These are phyloP conservation scores for Knoxia roxburghii DNA, from an alignment of 257 asterid species.

Conservation along the genomic window DNA sequence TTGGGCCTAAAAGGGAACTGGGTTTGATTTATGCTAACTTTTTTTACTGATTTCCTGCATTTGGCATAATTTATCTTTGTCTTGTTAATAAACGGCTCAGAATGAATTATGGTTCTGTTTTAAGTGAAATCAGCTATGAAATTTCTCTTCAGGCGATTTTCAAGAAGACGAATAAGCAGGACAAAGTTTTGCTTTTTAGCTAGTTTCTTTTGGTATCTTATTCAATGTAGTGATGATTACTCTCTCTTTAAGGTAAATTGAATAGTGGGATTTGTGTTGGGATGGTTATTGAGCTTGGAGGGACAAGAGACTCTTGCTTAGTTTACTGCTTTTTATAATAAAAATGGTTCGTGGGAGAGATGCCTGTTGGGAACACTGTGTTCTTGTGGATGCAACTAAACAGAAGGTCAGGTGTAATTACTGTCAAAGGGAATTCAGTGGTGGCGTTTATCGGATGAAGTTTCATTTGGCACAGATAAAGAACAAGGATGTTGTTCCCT, in stretches of 20 bases:
- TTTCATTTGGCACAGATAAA: slow-evolving; percentile 47
- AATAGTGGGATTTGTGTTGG: background rate
- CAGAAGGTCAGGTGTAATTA: slow-evolving; percentile 48
- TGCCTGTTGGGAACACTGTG: slow-evolving; percentile 50
- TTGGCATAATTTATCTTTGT: background rate
- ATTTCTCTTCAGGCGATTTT: background rate
- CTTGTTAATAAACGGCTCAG: background rate
- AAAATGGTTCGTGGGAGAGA: slow-evolving; percentile 48
- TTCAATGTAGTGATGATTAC: background rate
- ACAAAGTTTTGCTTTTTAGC: background rate
- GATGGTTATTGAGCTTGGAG: background rate
- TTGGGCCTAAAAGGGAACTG: background rate
- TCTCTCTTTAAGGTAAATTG: background rate
- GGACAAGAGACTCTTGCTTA: background rate
- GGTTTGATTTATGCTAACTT: background rate
- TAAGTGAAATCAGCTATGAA: background rate
- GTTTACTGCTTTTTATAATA: background rate
- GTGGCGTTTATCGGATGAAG: slow-evolving; percentile 47
- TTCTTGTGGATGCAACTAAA: slow-evolving; percentile 39
- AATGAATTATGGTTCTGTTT: background rate
- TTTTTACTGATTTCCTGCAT: background rate
- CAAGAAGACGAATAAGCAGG: background rate
- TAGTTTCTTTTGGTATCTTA: background rate
- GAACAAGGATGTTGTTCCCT: slow-evolving; percentile 43
- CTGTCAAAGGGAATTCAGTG: slow-evolving; percentile 44